Conservation (phyloP, 352 stramenopile genomes). For the Phytopythium aichiense region DNA sequence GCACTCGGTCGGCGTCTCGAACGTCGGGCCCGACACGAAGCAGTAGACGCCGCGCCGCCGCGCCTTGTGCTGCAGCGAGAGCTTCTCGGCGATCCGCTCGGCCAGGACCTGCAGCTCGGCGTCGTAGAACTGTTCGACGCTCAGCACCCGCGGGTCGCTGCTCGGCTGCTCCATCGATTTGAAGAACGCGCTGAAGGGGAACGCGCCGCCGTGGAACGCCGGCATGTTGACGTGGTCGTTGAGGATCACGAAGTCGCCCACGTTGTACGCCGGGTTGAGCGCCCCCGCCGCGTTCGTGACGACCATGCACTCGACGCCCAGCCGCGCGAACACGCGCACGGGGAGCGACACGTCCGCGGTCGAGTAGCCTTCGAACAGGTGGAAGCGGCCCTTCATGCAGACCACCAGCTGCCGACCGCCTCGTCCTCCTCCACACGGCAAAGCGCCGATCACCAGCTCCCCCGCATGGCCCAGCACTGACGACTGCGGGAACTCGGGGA, state of each 20-base stretch:
- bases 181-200: conserved; percentile 93
- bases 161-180: conserved; percentile 90
- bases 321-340: conserved; percentile 92
- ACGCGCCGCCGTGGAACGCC: conserved; percentile 88
- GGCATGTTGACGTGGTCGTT: conserved; percentile 96
- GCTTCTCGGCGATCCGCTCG: conserved; percentile 64
- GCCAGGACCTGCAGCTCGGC: conserved; percentile 85
- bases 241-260: conserved; percentile 96
- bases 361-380: conserved; percentile 96
- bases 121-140: conserved; percentile 76
- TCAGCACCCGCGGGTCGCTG: not conserved
- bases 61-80: conserved; percentile 82
- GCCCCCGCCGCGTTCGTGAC: conserved; percentile 97
- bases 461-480: conserved; percentile 92
- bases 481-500: conserved; percentile 91
- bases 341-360: conserved; percentile 92
- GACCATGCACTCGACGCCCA: conserved; percentile 94
- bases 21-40: conserved; percentile 96
- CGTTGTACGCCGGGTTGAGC: conserved; percentile 91
- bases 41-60: conserved; percentile 90
- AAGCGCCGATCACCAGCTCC: conserved; percentile 92
- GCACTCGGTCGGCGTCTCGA: conserved; percentile 95
- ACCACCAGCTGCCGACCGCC: conserved; percentile 70
- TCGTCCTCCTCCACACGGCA: conserved; percentile 16
- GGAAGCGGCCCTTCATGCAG: conserved; percentile 94